phyloP scores from a whole-genome alignment of 805 yeast species.

The Barnettozyma salicaria region DNA sequence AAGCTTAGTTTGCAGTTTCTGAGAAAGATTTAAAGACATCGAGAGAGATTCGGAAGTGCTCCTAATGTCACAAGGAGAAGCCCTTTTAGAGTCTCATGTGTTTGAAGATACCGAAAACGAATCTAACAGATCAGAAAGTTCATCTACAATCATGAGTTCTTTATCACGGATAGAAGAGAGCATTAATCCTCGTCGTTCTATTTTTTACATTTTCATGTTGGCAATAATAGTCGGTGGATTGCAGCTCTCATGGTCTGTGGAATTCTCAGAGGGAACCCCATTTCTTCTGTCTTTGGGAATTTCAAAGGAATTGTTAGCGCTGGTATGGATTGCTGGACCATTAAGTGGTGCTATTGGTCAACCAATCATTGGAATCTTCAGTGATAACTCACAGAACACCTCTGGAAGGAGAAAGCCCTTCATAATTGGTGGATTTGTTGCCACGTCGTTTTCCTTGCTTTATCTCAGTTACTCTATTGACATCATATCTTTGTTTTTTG shows the following conservation, averaged over 20 bases:
- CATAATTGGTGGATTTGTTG: slow-evolving; percentile 47
- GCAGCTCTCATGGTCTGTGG: slow-evolving; percentile 61
- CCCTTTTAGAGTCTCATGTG: no score
- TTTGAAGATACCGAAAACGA: background rate
- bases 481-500: slow-evolving; percentile 31
- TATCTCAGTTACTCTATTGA: slow-evolving; percentile 41
- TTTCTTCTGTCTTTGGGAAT: slow-evolving; percentile 56
- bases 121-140: background rate
- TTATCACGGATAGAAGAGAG: slow-evolving; percentile 26
- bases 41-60: no score
- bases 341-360: slow-evolving; percentile 57
- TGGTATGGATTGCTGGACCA: slow-evolving; percentile 67
- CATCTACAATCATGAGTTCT: slow-evolving; percentile 9
- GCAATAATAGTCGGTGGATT: slow-evolving; percentile 50
- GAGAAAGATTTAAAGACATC: no score
- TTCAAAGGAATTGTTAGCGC: slow-evolving; percentile 47
- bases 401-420: slow-evolving; percentile 54
- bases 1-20: no score
- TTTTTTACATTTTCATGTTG: slow-evolving; percentile 37
- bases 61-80: no score
- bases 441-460: slow-evolving; percentile 40
- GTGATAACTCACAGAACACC: slow-evolving; percentile 42
- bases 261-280: slow-evolving; percentile 60
- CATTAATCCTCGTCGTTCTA: slow-evolving; percentile 40
- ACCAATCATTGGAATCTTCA: slow-evolving; percentile 54